Conservation (phyloP, 2,329 filamentous ascomycete genomes). For the Chrysosphaeria jannelii region DNA sequence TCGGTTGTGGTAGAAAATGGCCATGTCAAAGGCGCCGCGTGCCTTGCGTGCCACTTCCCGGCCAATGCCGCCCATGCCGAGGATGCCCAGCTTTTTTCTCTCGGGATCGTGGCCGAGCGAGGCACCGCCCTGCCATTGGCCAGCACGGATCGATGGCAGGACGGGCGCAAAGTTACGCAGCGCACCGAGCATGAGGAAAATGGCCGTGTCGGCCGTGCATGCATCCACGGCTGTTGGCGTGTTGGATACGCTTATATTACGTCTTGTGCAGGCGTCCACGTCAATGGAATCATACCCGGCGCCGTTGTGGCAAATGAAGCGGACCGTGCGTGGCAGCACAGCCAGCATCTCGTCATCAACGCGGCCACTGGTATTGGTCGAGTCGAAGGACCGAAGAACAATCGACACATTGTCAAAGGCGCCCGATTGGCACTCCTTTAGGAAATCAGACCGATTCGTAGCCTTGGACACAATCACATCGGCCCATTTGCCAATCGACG, state of each 20-base stretch:
- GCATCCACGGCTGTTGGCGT: constrained; percentile 58
- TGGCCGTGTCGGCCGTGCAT: constrained; percentile 50
- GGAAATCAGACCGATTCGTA: constrained; percentile 3
- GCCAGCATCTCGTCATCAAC: constrained; percentile 41
- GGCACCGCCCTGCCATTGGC: constrained; percentile 29
- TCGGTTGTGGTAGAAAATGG: constrained; percentile 21
- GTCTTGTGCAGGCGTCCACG: constrained; percentile 35
- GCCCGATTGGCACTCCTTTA: constrained; percentile 4
- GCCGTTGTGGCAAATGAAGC: constrained; percentile 31
- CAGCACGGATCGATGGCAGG: constrained; percentile 32
- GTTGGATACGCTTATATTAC: constrained; percentile 43
- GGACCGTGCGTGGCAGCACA: constrained; percentile 19
- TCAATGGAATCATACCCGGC: constrained; percentile 71
- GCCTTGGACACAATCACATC: constrained; percentile 21
- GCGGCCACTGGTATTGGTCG: constrained; percentile 30
- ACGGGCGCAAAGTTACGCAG: constrained; percentile 40
- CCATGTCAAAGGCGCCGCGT: constrained; percentile 29
- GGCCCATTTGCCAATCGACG: constrained; percentile 26
- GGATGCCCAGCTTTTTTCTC: constrained; percentile 21
- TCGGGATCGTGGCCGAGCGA: constrained; percentile 36
- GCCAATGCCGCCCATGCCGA: constrained; percentile 27
- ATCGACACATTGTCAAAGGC: constrained; percentile 3
- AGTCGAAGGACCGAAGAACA: constrained; percentile 31
- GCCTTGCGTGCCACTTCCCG: constrained; percentile 24
- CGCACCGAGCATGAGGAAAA: constrained; percentile 58